These are phyloP conservation scores for Trichoderma gracile DNA, from an alignment of 2,329 filamentous ascomycete genomes.

Conservation along the genomic window DNA sequence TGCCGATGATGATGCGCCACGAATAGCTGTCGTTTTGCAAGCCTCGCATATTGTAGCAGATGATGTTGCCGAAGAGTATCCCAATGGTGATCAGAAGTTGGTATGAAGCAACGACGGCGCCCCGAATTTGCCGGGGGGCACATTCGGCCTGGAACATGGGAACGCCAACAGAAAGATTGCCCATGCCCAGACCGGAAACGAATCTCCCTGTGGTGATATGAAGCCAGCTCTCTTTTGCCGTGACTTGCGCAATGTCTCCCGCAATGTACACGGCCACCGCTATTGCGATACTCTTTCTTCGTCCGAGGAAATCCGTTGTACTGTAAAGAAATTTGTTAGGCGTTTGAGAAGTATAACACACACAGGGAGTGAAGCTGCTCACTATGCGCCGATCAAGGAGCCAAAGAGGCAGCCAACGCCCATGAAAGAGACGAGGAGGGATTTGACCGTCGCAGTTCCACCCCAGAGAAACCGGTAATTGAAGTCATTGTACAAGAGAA, in stretches of 20 bases:
- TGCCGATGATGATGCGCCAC: constrained; percentile 64
- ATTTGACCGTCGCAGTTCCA: constrained; percentile 44
- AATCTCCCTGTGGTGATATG: constrained; percentile 67
- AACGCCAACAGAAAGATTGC: constrained; percentile 64
- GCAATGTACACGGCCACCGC: constrained; percentile 60
- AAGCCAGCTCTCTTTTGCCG: constrained; percentile 59
- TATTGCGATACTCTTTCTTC: constrained; percentile 56
- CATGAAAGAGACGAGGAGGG: constrained; percentile 58
- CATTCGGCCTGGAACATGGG: constrained; percentile 69
- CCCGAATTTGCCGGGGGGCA: constrained; percentile 62
- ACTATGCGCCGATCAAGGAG: constrained; percentile 53
- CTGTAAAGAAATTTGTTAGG: constrained; percentile 27
- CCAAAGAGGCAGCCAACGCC: constrained; percentile 58
- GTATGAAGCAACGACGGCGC: constrained; percentile 67
- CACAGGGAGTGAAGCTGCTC: constrained; percentile 21
- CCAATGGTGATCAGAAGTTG: constrained; percentile 74
- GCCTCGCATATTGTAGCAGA: constrained; percentile 54
- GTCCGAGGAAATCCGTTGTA: constrained; percentile 59
- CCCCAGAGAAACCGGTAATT: constrained; percentile 56
- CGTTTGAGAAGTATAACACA: background rate
- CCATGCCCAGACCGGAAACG: constrained; percentile 67
- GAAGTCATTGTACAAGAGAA: constrained; percentile 56
- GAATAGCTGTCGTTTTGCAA: constrained; percentile 47
- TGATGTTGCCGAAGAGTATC: constrained; percentile 58
- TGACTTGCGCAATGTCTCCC: constrained; percentile 67